Conservation (phyloP, 2,329 filamentous ascomycete species). For the Pyricularia pennisetigena region DNA sequence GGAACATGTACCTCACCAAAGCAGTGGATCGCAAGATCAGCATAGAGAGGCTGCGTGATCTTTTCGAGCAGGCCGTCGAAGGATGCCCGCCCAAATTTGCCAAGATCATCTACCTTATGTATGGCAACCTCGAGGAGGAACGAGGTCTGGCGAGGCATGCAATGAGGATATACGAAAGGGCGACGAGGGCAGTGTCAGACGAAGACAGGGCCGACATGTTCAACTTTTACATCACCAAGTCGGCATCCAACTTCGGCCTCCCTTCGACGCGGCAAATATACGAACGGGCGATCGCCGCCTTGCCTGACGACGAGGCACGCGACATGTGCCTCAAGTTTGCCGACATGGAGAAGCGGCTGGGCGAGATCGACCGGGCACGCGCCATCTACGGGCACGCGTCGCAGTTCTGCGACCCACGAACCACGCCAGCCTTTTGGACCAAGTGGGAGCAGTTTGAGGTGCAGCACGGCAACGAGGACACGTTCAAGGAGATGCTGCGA, state of each 20-base stretch:
- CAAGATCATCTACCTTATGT: constrained; percentile 95
- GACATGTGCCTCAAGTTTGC: constrained; percentile 99
- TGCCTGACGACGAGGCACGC: constrained; percentile 86
- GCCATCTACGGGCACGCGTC: constrained; percentile 95
- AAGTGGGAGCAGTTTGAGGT: constrained; percentile 98
- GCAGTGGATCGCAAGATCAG: constrained; percentile 93
- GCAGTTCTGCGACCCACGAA: constrained; percentile 93
- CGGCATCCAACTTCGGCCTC: constrained; percentile 92
- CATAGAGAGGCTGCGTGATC: constrained; percentile 84
- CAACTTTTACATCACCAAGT: constrained; percentile 88
- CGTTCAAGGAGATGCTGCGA: constrained; percentile 97
- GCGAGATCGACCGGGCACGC: constrained; percentile 74
- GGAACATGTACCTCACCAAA: constrained; percentile 97
- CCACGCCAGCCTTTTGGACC: constrained; percentile 82
- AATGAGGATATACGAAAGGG: constrained; percentile 98
- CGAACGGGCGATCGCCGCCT: constrained; percentile 86
- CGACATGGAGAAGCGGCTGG: constrained; percentile 45
- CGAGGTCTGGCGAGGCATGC: constrained; percentile 88
- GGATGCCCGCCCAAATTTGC: constrained; percentile 93
- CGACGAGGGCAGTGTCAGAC: constrained; percentile 87
- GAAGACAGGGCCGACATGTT: constrained; percentile 97
- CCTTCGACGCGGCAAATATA: constrained; percentile 93
- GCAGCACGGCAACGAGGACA: constrained; percentile 96
- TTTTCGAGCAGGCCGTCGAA: constrained; percentile 96
- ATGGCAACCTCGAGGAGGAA: constrained; percentile 93